phyloP scores from a whole-genome alignment of 805 yeast genomes.

The Spathaspora girioi region DNA sequence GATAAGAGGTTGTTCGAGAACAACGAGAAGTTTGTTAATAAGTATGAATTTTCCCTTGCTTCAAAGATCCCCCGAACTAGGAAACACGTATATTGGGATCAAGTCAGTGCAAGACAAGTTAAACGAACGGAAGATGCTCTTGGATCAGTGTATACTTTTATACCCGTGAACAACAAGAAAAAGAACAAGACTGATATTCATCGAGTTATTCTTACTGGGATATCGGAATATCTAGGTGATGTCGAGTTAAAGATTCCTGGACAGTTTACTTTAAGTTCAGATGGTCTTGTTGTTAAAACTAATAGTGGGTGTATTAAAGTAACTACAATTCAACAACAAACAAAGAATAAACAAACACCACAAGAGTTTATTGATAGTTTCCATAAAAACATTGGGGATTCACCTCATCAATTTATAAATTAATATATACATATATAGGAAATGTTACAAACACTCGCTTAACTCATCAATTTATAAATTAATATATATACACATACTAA shows the following conservation, averaged over 20 bases:
- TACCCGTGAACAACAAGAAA: conserved; percentile 26
- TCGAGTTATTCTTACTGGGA: conserved; percentile 49
- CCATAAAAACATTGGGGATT: conserved; percentile 44
- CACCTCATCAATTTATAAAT: conserved; percentile 7
- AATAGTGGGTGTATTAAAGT: conserved; percentile 38
- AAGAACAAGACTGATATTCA: conserved; percentile 27
- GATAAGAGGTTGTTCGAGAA: conserved; percentile 19
- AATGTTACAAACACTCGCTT: no score
- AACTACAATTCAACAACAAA: conserved; percentile 49
- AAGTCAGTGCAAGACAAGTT: conserved; percentile 32
- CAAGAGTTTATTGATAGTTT: conserved; percentile 40
- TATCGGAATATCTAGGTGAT: neutral
- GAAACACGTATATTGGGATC: conserved; percentile 47
- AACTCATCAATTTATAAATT: no score
- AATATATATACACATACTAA: no score
- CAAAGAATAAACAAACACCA: conserved; percentile 45
- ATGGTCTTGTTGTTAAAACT: conserved; percentile 39
- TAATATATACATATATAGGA: neutral
- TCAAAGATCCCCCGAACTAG: conserved; percentile 46
- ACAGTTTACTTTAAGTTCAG: conserved; percentile 14
- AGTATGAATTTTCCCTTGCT: conserved; percentile 48
- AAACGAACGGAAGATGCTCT: conserved; percentile 45
- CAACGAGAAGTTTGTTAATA: neutral
- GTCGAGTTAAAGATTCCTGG: conserved; percentile 15
- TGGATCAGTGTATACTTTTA: conserved; percentile 53